Evolutionary conservation across 2,329 filamentous ascomycete genomes (phyloP).

Genomic region (Cordyceps cateniannulata): DNA sequence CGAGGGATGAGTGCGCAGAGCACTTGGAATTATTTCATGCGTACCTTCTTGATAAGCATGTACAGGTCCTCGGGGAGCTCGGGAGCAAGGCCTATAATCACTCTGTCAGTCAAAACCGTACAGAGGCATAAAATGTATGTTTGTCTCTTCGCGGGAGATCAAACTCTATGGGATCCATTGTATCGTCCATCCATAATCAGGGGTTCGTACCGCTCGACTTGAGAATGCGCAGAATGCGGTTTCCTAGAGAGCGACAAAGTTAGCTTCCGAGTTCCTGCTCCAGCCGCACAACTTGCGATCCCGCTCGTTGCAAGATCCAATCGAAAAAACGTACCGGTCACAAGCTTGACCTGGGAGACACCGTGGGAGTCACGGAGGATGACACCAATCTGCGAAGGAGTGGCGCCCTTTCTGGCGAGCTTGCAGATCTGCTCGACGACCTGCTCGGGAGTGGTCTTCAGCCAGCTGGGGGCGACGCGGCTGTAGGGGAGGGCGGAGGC

Average conservation of each 20-base stretch:
- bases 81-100: slow-evolving; percentile 93
- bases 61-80: slow-evolving; percentile 99
- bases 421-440: slow-evolving; percentile 99
- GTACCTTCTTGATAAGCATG: slow-evolving; percentile 99
- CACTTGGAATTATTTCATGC: slow-evolving; percentile 8
- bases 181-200: slow-evolving; percentile 23
- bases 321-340: slow-evolving; percentile 66
- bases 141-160: slow-evolving; percentile 16
- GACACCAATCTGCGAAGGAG: slow-evolving; percentile 98
- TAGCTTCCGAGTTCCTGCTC: slow-evolving; percentile 26
- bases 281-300: background rate
- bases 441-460: slow-evolving; percentile 98
- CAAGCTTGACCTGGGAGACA: slow-evolving; percentile 94
- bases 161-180: slow-evolving; percentile 21
- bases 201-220: slow-evolving; percentile 86
- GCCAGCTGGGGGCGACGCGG: slow-evolving; percentile 84
- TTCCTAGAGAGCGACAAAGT: slow-evolving; percentile 54
- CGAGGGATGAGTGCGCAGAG: background rate
- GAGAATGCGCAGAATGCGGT: slow-evolving; percentile 99
- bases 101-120: slow-evolving; percentile 91
- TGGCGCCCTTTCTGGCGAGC: slow-evolving; percentile 97
- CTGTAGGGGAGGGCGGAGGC: slow-evolving; percentile 95
- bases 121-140: slow-evolving; percentile 60
- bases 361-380: slow-evolving; percentile 97
- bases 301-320: background rate